Conservation (phyloP, 768 basidiomycete species). For the Tricholoma furcatifolium region DNA sequence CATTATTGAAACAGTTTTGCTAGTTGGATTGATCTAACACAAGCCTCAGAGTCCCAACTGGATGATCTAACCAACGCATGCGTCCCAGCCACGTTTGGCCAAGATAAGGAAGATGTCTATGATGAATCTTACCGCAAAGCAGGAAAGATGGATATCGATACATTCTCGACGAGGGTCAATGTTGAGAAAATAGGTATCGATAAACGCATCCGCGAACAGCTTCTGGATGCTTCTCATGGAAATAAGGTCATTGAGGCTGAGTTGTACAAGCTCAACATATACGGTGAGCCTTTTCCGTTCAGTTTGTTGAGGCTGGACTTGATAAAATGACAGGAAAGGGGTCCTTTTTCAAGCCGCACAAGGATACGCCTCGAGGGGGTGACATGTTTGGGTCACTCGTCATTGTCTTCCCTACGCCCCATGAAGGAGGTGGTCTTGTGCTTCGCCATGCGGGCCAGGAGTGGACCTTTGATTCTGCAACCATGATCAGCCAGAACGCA, state of each 20-base stretch:
- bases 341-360: constrained; percentile 49
- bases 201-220: not conserved
- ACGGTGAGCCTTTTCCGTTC: no score
- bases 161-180: not conserved
- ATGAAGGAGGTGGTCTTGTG: constrained; percentile 43
- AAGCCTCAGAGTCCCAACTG: no score
- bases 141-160: not conserved
- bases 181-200: not conserved
- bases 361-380: constrained; percentile 43
- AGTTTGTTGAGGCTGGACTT: not conserved
- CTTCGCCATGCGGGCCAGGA: constrained; percentile 32
- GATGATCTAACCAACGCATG: not conserved
- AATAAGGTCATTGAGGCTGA: no score
- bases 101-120: no score
- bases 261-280: no score
- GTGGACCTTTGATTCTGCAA: constrained; percentile 31
- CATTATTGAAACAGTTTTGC: no score
- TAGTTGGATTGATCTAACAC: no score
- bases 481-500: constrained; percentile 6
- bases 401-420: constrained; percentile 42
- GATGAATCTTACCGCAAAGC: not conserved
- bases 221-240: no score
- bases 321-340: constrained; percentile 28
- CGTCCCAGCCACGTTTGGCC: no score
- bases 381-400: constrained; percentile 54